phyloP scores from a whole-genome alignment of 345 rosid genomes.

The Microthlaspi erraticum region DNA sequence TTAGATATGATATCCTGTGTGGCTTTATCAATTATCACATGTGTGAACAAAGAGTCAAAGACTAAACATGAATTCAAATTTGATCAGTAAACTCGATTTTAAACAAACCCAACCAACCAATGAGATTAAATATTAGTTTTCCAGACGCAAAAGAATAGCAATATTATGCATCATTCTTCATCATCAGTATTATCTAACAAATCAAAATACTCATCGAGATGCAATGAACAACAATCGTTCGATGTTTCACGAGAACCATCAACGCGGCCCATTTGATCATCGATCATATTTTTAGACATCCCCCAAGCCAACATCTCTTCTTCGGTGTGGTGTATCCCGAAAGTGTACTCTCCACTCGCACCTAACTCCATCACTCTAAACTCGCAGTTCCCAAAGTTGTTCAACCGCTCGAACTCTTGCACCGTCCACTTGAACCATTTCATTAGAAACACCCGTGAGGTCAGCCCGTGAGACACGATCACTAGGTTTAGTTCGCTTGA shows the following conservation, averaged over 20 bases:
- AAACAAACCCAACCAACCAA: constrained; percentile 1
- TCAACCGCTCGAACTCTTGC: constrained; percentile 74
- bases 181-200: constrained; percentile 45
- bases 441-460: constrained; percentile 85
- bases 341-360: constrained; percentile 74
- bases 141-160: background rate
- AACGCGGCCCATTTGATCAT: constrained; percentile 74
- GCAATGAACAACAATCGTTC: constrained; percentile 69
- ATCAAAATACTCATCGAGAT: constrained; percentile 67
- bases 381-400: constrained; percentile 82
- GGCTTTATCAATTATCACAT: too few species aligned
- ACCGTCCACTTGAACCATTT: constrained; percentile 99
- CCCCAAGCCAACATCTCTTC: constrained; percentile 70
- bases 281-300: constrained; percentile 72
- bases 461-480: constrained; percentile 77
- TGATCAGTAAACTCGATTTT: background rate
- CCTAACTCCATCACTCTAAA: constrained; percentile 82
- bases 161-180: constrained; percentile 24
- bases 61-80: too few species aligned
- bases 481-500: constrained; percentile 75
- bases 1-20: too few species aligned
- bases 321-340: constrained; percentile 54
- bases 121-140: background rate
- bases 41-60: background rate
- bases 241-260: constrained; percentile 53